These are phyloP conservation scores for Podaxis sp. DNA, from an alignment of 768 basidiomycete species.

Conservation along the genomic window DNA sequence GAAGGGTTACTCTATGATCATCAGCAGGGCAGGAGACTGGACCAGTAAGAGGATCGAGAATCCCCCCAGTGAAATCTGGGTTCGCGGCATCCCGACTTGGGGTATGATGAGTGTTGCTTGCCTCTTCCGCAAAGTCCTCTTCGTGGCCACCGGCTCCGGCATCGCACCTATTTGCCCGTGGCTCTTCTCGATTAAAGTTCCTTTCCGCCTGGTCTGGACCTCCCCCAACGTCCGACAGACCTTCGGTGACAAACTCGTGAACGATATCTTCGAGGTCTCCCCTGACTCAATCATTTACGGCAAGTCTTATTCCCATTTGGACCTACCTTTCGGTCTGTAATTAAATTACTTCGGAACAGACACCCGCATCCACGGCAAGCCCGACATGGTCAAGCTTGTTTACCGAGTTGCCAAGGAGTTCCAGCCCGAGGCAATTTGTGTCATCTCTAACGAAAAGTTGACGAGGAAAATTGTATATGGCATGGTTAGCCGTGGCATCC, in stretches of 20 bases:
- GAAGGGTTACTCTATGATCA: constrained; percentile 50
- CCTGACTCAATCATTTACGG: constrained; percentile 38
- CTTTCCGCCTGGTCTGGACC: constrained; percentile 41
- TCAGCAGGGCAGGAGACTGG: constrained; percentile 60
- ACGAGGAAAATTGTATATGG: constrained; percentile 40
- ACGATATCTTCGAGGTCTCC: constrained; percentile 37
- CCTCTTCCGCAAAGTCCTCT: constrained; percentile 49
- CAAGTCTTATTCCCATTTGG: neutral
- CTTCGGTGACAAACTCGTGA: constrained; percentile 39
- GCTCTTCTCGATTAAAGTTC: constrained; percentile 35
- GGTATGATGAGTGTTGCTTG: constrained; percentile 49
- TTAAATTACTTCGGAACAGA: constrained; percentile 21
- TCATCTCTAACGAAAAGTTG: constrained; percentile 41
- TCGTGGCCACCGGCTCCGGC: constrained; percentile 55
- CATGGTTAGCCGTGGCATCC: constrained; percentile 40
- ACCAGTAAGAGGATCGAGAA: constrained; percentile 46
- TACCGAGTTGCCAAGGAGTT: constrained; percentile 37
- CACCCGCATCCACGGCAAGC: constrained; percentile 37
- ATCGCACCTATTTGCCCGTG: constrained; percentile 47
- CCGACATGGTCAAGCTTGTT: constrained; percentile 40
- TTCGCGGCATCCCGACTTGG: constrained; percentile 51
- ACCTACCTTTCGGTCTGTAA: neutral
- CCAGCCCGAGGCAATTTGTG: constrained; percentile 40
- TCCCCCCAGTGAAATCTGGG: constrained; percentile 53
- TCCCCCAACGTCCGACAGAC: constrained; percentile 40